These are phyloP conservation scores for Oemleria cerasiformis DNA, from an alignment of 306 rosid species.

Conservation along the genomic window DNA sequence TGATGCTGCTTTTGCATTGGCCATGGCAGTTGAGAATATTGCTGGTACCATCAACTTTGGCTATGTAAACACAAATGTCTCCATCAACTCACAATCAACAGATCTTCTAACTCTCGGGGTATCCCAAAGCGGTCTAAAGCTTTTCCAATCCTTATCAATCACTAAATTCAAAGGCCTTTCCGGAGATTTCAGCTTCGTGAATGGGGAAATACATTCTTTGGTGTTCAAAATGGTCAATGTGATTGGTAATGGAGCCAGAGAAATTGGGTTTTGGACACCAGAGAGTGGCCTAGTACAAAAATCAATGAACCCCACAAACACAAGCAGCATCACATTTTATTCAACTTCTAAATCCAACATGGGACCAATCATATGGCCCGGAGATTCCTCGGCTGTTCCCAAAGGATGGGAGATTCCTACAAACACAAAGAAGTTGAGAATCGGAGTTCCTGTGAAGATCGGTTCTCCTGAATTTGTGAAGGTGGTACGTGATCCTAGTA, in stretches of 20 bases:
- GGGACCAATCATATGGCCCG: slow-evolving; percentile 41
- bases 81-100: slow-evolving; percentile 8
- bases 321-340: background rate
- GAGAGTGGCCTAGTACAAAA: slow-evolving; percentile 30
- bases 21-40: slow-evolving; percentile 42
- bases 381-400: slow-evolving; percentile 32
- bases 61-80: background rate
- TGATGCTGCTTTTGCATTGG: slow-evolving; percentile 50
- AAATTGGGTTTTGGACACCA: background rate
- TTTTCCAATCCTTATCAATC: slow-evolving; percentile 33
- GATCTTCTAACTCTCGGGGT: slow-evolving; percentile 43
- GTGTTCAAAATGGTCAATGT: slow-evolving; percentile 37
- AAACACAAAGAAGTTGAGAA: slow-evolving; percentile 31
- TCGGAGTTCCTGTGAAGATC: slow-evolving; percentile 40
- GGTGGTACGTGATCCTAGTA: slow-evolving; percentile 10
- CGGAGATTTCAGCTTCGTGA: slow-evolving; percentile 19
- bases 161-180: slow-evolving; percentile 19
- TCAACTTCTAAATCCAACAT: slow-evolving; percentile 24
- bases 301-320: slow-evolving; percentile 5
- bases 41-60: background rate
- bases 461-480: slow-evolving; percentile 46
- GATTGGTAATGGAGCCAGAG: slow-evolving; percentile 42
- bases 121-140: slow-evolving; percentile 37
- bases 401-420: slow-evolving; percentile 56
- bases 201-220: slow-evolving; percentile 20